Evolutionary conservation across 257 asterid genomes (phyloP), one percentile per base, ranked within the genome.

Genomic region (Apocynum venetum): DNA sequence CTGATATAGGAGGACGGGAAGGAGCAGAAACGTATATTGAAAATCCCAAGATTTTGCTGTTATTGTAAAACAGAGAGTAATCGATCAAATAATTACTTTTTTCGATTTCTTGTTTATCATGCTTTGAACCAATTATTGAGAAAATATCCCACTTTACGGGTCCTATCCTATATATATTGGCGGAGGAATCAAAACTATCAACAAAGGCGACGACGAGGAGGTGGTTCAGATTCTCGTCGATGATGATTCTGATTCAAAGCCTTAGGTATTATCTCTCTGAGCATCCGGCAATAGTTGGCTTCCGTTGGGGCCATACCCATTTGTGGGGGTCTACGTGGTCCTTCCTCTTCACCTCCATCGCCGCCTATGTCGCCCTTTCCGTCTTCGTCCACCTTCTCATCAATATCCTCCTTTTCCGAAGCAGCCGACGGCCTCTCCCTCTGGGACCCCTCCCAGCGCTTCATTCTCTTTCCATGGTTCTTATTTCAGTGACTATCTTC

Each of bases 241-340:
- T 81, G 86, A 73, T 82, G 65, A 41, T 43, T 75, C 77, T 70
- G 53, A 13, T 80, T 68, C 84, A 78, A 53, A 53, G 75, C 77
- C 19, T 86, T 47, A 77, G 85, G 46, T 91, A 85, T 81, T 87
- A 91, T 82, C 88, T 93, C 48, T 83, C 98, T 41, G 95, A 93
- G 83, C 98, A 93, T 73, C 98, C 97, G 8, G 82, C 95, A 14
- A 86, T 93, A 72, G 89, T 93, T 61, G 83, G 82, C 4, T 93
- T 93, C 92, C 90, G 97, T 0, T 93, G 98, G 98, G 88, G 86
- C 84, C 87, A 84, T 86, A 20, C 84, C 84, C 86, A 88, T 52
- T 86, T 90, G 4, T 90, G 94, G 93, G 97, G 93, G 6, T 88
- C 92, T 83, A 91, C 98, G 44, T 93, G 98, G 97, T 84, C 87